Conservation (phyloP, 768 basidiomycete genomes). For the Lactifluus volemus region DNA sequence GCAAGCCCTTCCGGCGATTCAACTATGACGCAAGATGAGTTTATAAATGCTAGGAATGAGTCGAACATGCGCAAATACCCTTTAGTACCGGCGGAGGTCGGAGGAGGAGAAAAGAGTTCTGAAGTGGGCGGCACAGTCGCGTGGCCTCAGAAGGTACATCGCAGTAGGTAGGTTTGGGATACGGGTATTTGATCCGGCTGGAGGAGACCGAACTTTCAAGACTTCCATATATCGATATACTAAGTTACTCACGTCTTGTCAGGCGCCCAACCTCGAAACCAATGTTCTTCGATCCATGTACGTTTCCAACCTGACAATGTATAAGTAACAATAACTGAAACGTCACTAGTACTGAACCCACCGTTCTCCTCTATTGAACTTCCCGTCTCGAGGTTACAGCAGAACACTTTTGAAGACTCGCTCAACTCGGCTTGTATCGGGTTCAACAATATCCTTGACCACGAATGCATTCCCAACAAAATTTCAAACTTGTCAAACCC, state of each 20-base stretch:
- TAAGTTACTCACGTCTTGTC: background rate
- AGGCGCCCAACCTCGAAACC: slow-evolving; percentile 28
- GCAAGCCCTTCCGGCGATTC: slow-evolving; percentile 8
- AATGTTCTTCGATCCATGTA: slow-evolving; percentile 32
- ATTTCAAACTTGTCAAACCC: slow-evolving; percentile 25
- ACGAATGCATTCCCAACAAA: slow-evolving; percentile 37
- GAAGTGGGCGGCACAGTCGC: slow-evolving; percentile 35
- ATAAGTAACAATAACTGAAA: no score
- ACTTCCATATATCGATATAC: background rate
- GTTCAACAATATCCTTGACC: slow-evolving; percentile 31
- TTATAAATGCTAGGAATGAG: background rate
- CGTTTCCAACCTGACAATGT: slow-evolving; percentile 37
- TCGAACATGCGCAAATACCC: slow-evolving; percentile 24
- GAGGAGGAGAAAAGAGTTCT: slow-evolving; percentile 23
- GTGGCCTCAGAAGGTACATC: slow-evolving; percentile 32
- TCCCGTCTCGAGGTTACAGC: slow-evolving; percentile 30
- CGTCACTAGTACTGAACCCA: slow-evolving; percentile 19
- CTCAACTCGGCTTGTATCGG: slow-evolving; percentile 27
- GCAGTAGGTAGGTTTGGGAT: slow-evolving; percentile 33
- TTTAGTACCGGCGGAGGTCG: slow-evolving; percentile 24
- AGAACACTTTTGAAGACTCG: slow-evolving; percentile 30
- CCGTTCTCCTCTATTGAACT: slow-evolving; percentile 37
- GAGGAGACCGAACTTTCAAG: background rate
- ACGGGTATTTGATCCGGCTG: slow-evolving; percentile 30
- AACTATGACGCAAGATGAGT: background rate